These are phyloP conservation scores for Oryza punctata DNA, from an alignment of 176 grass and related monocot species.

Conservation along the genomic window DNA sequence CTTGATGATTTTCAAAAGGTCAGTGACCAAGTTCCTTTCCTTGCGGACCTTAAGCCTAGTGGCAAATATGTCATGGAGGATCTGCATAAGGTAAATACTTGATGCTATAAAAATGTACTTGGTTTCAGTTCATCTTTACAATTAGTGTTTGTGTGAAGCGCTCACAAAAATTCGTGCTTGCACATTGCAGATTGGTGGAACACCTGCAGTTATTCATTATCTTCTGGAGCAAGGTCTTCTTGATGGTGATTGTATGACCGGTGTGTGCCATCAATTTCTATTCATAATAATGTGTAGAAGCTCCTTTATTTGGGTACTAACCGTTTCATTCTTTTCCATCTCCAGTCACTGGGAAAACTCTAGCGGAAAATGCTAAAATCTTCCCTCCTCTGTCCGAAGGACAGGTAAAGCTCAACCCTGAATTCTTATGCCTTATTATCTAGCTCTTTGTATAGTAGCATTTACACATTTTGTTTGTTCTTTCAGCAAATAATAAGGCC, in stretches of 20 bases:
- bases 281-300: neutral
- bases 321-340: constrained; percentile 10
- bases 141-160: neutral
- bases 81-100: constrained; percentile 80
- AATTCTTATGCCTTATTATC: constrained; percentile 13
- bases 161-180: neutral
- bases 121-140: neutral
- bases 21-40: constrained; percentile 93
- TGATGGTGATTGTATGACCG: constrained; percentile 93
- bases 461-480: constrained; percentile 8
- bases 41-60: constrained; percentile 97
- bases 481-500: constrained; percentile 89
- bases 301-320: constrained; percentile 18
- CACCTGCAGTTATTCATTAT: constrained; percentile 90
- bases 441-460: constrained; percentile 22
- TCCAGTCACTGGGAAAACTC: constrained; percentile 95
- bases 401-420: constrained; percentile 59
- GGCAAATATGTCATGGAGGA: constrained; percentile 99
- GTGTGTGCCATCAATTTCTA: constrained; percentile 43
- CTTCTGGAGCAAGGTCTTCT: constrained; percentile 89
- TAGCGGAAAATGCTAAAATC: constrained; percentile 86
- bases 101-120: constrained; percentile 23
- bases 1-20: constrained; percentile 99
- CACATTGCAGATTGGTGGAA: constrained; percentile 80
- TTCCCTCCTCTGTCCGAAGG: constrained; percentile 80